Percentiles rank a stretch among this genome's conserved stretches.
Conservation (phyloP, 768 basidiomycete genomes). For the Auricularia cornea region DNA sequence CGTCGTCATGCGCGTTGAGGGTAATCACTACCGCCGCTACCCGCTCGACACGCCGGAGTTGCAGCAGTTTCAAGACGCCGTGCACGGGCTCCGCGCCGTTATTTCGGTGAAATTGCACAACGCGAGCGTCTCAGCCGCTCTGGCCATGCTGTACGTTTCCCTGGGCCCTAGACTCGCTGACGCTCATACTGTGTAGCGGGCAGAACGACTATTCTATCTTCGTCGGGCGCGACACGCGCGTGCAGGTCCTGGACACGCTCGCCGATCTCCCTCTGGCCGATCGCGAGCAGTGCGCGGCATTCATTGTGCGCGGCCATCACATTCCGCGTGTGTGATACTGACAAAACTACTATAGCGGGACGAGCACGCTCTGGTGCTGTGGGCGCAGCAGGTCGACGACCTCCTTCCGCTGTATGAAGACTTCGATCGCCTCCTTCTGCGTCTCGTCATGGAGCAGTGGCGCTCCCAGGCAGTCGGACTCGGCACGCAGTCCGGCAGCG, state of each 20-base stretch:
- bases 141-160: background rate
- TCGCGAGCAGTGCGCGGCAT: slow-evolving; percentile 3
- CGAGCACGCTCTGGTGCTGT: slow-evolving; percentile 5
- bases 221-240: slow-evolving; percentile 1
- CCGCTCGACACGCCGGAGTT: slow-evolving; percentile 1
- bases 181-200: too few relatives aligned
- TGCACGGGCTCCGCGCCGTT: slow-evolving; percentile 1
- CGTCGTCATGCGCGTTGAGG: too few relatives aligned
- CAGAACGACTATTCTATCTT: background rate
- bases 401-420: slow-evolving; percentile 29
- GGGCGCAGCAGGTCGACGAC: slow-evolving; percentile 4
- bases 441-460: slow-evolving; percentile 29
- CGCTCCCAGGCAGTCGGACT: background rate
- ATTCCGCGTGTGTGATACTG: background rate
- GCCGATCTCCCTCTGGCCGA: background rate
- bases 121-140: background rate
- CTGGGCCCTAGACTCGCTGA: background rate
- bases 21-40: too few relatives aligned
- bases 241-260: slow-evolving; percentile 1
- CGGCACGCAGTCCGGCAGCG: too few relatives aligned
- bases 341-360: background rate
- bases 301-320: slow-evolving; percentile 4
- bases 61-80: background rate
- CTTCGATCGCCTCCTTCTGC: slow-evolving; percentile 63
- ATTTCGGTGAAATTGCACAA: slow-evolving; percentile 2